A percentile compares a stretch with the other conserved stretches of the same genome.
Conservation (phyloP, 805 yeast genomes). For the Metschnikowia colocasiae region DNA sequence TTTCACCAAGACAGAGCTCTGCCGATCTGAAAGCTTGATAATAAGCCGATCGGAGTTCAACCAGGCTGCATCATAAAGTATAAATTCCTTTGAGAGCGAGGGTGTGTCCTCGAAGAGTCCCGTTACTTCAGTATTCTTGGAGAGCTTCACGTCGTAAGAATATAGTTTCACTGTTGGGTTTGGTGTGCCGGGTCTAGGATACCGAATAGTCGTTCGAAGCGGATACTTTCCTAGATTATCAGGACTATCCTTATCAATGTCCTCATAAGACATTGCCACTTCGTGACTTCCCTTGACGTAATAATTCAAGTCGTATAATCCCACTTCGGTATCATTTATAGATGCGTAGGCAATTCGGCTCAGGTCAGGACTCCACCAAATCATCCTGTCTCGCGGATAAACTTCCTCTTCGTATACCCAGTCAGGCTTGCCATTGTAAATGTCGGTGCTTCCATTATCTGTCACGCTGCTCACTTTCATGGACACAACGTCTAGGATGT, state of each 20-base stretch:
- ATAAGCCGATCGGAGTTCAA: conserved; percentile 16
- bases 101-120: conserved; percentile 6
- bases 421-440: conserved; percentile 70
- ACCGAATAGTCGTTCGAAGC: conserved; percentile 42
- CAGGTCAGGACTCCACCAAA: conserved; percentile 76
- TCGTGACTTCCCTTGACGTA: conserved; percentile 38
- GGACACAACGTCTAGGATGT: conserved; percentile 36
- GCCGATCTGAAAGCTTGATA: conserved; percentile 21
- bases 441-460: conserved; percentile 47
- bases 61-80: conserved; percentile 24
- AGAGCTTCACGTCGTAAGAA: conserved; percentile 31
- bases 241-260: background rate
- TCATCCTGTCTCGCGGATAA: conserved; percentile 49
- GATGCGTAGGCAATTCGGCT: conserved; percentile 50
- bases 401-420: conserved; percentile 89
- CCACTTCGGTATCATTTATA: conserved; percentile 59
- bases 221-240: conserved; percentile 45
- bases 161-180: conserved; percentile 55
- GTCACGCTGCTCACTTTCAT: conserved; percentile 36
- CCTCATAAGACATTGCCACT: conserved; percentile 12
- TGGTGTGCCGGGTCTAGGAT: conserved; percentile 69
- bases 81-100: conserved; percentile 15
- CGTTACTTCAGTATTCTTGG: conserved; percentile 21
- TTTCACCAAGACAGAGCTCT: conserved; percentile 19
- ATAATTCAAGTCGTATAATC: conserved; percentile 47